phyloP scores from a whole-genome alignment of 208 protist species.

The Leishmania lainsoni region DNA sequence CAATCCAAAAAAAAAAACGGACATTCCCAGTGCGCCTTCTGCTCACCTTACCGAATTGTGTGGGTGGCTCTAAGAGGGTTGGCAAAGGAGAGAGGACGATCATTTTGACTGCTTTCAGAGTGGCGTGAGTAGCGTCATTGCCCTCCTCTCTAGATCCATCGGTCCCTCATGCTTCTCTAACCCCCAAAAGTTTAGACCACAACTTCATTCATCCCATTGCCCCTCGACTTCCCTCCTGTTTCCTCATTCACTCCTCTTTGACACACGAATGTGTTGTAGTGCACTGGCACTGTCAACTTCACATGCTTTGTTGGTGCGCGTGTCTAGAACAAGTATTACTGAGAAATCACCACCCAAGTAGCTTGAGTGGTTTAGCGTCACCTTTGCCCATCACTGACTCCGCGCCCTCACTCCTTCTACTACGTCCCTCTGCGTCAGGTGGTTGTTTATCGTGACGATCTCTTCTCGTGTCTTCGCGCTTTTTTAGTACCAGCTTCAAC shows the following conservation, averaged over 20 bases:
- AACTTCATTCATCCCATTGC: neutral
- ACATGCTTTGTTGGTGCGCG: neutral
- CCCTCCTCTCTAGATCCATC: neutral
- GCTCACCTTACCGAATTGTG: too few relatives aligned
- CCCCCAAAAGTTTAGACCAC: neutral
- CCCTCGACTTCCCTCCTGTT: neutral
- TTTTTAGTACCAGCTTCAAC: neutral
- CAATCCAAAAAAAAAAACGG: too few relatives aligned
- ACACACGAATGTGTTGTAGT: neutral
- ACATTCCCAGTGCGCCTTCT: neutral
- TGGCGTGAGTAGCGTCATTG: neutral
- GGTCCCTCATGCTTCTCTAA: neutral
- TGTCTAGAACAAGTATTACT: neutral
- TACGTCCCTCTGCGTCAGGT: neutral
- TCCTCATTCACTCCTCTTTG: neutral
- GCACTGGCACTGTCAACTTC: neutral
- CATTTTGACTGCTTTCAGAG: neutral
- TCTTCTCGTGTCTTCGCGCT: neutral
- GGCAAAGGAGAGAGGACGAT: neutral
- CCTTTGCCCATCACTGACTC: neutral
- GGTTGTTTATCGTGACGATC: neutral
- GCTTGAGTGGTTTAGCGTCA: neutral
- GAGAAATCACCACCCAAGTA: neutral
- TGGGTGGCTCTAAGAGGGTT: neutral
- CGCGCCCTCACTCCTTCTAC: neutral